These are phyloP conservation scores for Clitopilus hobsonii DNA, from an alignment of 768 basidiomycete genomes.

Conservation along the genomic window DNA sequence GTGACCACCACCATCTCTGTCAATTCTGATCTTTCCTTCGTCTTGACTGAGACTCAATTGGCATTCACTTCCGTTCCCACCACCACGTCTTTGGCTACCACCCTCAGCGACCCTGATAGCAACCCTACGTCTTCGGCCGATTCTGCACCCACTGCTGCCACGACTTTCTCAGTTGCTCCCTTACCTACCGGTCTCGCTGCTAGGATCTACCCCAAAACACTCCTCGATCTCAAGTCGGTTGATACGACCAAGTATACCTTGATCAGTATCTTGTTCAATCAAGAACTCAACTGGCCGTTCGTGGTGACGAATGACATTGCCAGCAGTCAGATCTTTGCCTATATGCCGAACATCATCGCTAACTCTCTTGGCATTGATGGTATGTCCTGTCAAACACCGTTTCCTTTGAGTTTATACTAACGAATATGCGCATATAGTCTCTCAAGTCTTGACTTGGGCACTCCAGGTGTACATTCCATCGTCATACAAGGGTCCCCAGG, in stretches of 20 bases:
- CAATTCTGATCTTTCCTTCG: constrained; percentile 37
- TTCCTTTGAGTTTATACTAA: constrained; percentile 2
- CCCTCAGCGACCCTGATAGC: constrained; percentile 40
- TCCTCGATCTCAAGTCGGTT: constrained; percentile 14
- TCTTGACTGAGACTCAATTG: constrained; percentile 38
- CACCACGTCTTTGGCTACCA: constrained; percentile 14
- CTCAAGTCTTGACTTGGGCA: constrained; percentile 41
- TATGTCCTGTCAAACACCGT: constrained; percentile 13
- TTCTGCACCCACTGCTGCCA: constrained; percentile 15
- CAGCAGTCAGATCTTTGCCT: constrained; percentile 74
- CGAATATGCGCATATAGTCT: constrained; percentile 13
- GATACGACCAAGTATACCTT: constrained; percentile 36
- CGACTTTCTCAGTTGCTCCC: constrained; percentile 23
- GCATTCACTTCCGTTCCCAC: constrained; percentile 30
- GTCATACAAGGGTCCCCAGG: constrained; percentile 42
- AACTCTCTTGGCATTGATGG: constrained; percentile 27
- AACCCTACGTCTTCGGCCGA: constrained; percentile 28
- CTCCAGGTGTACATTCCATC: constrained; percentile 68
- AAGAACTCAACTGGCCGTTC: constrained; percentile 60
- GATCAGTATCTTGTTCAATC: constrained; percentile 64
- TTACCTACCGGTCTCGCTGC: constrained; percentile 60
- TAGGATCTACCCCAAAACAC: constrained; percentile 47
- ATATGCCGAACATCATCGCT: constrained; percentile 44
- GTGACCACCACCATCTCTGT: constrained; percentile 21
- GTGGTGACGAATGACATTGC: constrained; percentile 55